Conservation (phyloP, 2,329 filamentous ascomycete species). For the Paraphoma chrysanthemicola region DNA sequence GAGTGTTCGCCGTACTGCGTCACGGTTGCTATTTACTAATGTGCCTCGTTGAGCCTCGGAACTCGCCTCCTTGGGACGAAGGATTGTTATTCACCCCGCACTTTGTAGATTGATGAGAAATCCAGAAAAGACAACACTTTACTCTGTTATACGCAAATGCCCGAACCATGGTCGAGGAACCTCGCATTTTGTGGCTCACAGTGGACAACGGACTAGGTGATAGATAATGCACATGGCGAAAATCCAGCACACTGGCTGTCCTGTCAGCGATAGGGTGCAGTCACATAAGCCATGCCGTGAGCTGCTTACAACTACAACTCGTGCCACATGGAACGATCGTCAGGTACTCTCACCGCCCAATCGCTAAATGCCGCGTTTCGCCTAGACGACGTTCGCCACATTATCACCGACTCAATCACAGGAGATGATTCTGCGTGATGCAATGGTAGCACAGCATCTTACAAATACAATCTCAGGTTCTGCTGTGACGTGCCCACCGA, state of each 20-base stretch:
- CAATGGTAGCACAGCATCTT: constrained; percentile 13
- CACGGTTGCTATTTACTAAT: not conserved
- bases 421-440: not conserved
- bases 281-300: not conserved
- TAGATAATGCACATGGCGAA: not conserved
- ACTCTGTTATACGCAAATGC: not conserved
- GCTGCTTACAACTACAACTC: not conserved
- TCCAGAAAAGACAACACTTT: not conserved
- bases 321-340: not conserved
- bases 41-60: not conserved
- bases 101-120: constrained; percentile 6
- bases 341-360: not conserved
- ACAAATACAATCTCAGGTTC: constrained; percentile 24
- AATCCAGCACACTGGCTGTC: not conserved
- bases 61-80: too few relatives aligned
- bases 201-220: not conserved
- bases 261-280: not conserved
- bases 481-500: constrained; percentile 6
- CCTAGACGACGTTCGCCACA: not conserved
- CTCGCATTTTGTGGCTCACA: not conserved
- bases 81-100: too few relatives aligned
- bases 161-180: not conserved
- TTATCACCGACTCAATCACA: not conserved
- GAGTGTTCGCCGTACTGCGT: constrained; percentile 1
- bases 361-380: not conserved